These are phyloP conservation scores for Scenedesmus sp. DNA, from an alignment of 163 green algal species.

Conservation along the genomic window DNA sequence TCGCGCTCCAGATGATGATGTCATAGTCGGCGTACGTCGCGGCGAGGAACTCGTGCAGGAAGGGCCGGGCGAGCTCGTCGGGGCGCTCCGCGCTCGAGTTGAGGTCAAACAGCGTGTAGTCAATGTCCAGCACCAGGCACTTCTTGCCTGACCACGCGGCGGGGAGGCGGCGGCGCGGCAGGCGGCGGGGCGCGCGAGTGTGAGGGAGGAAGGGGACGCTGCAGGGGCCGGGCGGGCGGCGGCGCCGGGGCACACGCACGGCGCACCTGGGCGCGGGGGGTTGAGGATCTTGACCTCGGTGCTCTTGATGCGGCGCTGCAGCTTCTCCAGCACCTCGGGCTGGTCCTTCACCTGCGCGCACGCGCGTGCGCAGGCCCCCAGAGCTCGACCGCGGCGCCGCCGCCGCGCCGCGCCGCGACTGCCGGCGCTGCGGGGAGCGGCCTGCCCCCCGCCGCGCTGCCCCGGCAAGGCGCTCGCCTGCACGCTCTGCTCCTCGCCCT, in stretches of 20 bases:
- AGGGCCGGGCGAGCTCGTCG: constrained; percentile 86
- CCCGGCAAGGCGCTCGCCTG: background rate
- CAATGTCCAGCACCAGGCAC: constrained; percentile 88
- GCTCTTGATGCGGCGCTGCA: constrained; percentile 72
- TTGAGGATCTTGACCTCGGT: constrained; percentile 76
- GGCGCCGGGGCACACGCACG: no score
- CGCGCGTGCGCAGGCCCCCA: constrained; percentile 9
- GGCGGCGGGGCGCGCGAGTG: no score
- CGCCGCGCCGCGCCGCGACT: no score
- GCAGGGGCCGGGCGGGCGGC: background rate
- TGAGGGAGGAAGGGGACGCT: constrained; percentile 62
- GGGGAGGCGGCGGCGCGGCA: no score
- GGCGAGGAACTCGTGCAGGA: constrained; percentile 90
- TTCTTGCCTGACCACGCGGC: constrained; percentile 91
- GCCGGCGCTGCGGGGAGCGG: background rate
- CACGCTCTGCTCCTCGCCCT: constrained; percentile 51
- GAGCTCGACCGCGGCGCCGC: constrained; percentile 8
- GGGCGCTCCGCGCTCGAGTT: constrained; percentile 82
- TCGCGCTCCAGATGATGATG: constrained; percentile 82
- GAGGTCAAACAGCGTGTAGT: constrained; percentile 98
- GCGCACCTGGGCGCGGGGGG: constrained; percentile 31
- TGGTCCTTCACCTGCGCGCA: constrained; percentile 54
- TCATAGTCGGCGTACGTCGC: constrained; percentile 82
- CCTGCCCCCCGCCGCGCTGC: background rate
- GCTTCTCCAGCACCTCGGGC: constrained; percentile 81